phyloP scores from a whole-genome alignment of 768 basidiomycete species.

The Russula emetica region DNA sequence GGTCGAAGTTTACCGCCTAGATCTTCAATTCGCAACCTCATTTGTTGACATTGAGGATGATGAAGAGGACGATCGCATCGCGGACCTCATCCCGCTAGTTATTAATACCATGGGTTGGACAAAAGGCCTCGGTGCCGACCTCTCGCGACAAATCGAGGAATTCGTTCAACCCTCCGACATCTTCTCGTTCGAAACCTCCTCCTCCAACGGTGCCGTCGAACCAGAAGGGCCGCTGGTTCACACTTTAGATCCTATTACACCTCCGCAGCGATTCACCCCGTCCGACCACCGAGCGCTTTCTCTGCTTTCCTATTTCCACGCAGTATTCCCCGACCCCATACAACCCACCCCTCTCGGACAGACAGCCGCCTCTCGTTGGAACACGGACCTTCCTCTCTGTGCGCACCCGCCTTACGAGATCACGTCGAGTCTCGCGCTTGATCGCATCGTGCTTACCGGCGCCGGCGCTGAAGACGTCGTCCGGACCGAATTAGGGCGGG shows the following conservation, averaged over 20 bases:
- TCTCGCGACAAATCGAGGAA: slow-evolving; percentile 66
- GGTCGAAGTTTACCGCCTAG: slow-evolving; percentile 61
- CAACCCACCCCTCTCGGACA: slow-evolving; percentile 26
- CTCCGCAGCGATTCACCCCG: slow-evolving; percentile 47
- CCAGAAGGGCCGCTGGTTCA: slow-evolving; percentile 35
- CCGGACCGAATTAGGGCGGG: slow-evolving; percentile 58
- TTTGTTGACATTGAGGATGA: slow-evolving; percentile 30
- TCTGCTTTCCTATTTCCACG: slow-evolving; percentile 77
- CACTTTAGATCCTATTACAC: slow-evolving; percentile 44
- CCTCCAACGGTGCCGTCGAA: background rate
- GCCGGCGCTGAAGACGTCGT: slow-evolving; percentile 78
- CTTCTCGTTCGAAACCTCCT: slow-evolving; percentile 44
- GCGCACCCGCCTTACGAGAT: slow-evolving; percentile 71
- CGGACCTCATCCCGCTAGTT: slow-evolving; percentile 70
- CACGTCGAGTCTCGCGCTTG: slow-evolving; percentile 50
- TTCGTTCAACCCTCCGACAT: slow-evolving; percentile 56
- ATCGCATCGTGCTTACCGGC: slow-evolving; percentile 63
- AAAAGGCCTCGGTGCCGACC: slow-evolving; percentile 86
- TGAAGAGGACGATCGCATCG: slow-evolving; percentile 40
- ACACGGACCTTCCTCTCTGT: slow-evolving; percentile 62
- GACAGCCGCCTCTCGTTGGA: slow-evolving; percentile 52
- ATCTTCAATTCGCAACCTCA: slow-evolving; percentile 51
- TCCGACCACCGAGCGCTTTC: slow-evolving; percentile 69
- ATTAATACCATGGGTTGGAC: slow-evolving; percentile 98
- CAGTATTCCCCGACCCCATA: slow-evolving; percentile 35